Evolutionary conservation across 306 rosid genomes (phyloP), one percentile per base, ranked within the genome.

Genomic region (Trichosanthes cucumerina): DNA sequence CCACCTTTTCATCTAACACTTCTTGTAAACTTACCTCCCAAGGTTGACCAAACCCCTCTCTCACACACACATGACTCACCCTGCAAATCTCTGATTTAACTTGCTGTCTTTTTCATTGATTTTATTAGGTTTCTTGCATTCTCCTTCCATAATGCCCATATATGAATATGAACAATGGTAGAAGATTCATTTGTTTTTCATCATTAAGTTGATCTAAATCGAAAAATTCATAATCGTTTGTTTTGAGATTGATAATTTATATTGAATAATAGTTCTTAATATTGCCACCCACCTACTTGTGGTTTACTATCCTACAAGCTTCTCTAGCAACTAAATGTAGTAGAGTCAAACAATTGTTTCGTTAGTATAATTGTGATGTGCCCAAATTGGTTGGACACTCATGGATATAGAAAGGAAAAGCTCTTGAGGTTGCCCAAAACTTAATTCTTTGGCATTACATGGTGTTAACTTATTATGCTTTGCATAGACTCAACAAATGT

Each of bases 11-110:
- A 28, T 62, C 62, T 4, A 19, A 52, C 44, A 59, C 62, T 69
- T 54, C 69, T 63, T 73, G 54, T 13, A 78, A 50, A 11, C 79
- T 82, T 78, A 13, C 1, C 38, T 60, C 44, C 47, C 79, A 77
- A 65, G 82, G 21, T 73, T 85, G 81, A 81, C 84, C 77, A 62
- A 62, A 62, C 69, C 39, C 64, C 64, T 3, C 14, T 47, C 18
- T 6, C 60, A 7, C 65, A 58, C 65, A 58, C 47, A 65, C 73
- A 65, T n/a, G 28, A 36, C 28, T 36, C 53, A 68, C 9, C 57
- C 57, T 26, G 23, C 39, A 44, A 23, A 24, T 71, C 56, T 71
- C 4, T 6, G 21, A 44, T 24, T 44, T 43, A 7, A 26, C 21
- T 70, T 44, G 26, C 4, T 7, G 14, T 59, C 14, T 16, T 64